Conservation (phyloP, 2,329 filamentous ascomycete genomes). For the Cadophora malorum region DNA sequence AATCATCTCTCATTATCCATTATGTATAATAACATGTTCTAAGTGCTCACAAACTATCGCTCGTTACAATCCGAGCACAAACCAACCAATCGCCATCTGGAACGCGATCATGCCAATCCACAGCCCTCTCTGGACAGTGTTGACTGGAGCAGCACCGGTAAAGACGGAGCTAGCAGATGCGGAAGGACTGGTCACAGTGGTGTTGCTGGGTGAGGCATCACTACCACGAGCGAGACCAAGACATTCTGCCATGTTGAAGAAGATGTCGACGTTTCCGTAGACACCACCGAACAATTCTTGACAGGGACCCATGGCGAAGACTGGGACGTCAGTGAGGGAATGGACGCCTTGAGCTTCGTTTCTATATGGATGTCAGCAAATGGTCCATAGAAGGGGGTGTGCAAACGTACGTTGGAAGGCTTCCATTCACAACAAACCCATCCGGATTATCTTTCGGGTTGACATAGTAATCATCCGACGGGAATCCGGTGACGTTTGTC, state of each 20-base stretch:
- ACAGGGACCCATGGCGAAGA: conserved; percentile 81
- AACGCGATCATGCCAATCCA: conserved; percentile 35
- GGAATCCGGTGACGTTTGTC: conserved; percentile 57
- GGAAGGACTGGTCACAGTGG: conserved; percentile 8
- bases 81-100: conserved; percentile 35
- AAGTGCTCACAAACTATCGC: neutral
- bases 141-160: conserved; percentile 24
- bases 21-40: neutral
- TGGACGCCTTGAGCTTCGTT: conserved; percentile 73
- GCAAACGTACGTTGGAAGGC: conserved; percentile 58
- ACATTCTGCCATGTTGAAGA: conserved; percentile 66
- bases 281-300: conserved; percentile 77
- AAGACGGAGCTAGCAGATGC: conserved; percentile 11
- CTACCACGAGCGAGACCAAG: conserved; percentile 37
- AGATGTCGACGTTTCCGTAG: conserved; percentile 74
- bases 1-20: conserved; percentile 7
- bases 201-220: conserved; percentile 27
- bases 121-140: conserved; percentile 31
- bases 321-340: conserved; percentile 78
- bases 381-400: neutral
- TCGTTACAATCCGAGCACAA: conserved; percentile 18
- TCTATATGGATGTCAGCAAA: conserved; percentile 18
- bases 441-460: conserved; percentile 69
- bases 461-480: conserved; percentile 65
- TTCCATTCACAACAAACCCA: conserved; percentile 79